These are phyloP conservation scores for Rhododendron simsii DNA, from an alignment of 148 eudicot genomes.

Conservation along the genomic window DNA sequence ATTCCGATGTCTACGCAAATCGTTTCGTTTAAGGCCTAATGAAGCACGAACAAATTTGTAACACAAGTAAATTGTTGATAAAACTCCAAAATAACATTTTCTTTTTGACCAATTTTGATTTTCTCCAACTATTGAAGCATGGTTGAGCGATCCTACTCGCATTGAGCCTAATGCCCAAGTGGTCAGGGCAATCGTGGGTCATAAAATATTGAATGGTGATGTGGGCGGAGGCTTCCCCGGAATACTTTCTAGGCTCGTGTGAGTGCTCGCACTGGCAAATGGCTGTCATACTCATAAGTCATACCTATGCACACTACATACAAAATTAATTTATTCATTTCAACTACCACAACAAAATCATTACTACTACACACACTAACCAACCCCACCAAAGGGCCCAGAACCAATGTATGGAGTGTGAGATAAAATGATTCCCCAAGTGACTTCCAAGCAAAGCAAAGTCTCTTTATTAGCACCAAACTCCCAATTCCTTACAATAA, in stretches of 20 bases:
- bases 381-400: neutral
- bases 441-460: slow-evolving; percentile 1
- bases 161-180: too few species aligned
- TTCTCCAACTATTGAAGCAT: too few species aligned
- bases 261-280: neutral
- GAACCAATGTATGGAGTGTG: neutral
- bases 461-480: neutral
- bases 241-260: neutral
- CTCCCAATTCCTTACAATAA: neutral
- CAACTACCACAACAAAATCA: neutral
- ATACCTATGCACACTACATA: neutral
- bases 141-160: too few species aligned
- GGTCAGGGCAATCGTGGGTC: too few species aligned
- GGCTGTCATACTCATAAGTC: neutral
- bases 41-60: neutral
- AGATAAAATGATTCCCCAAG: neutral
- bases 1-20: too few species aligned
- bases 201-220: too few species aligned
- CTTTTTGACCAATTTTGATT: too few species aligned
- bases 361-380: neutral
- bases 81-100: too few species aligned
- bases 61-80: too few species aligned
- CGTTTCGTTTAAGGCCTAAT: neutral
- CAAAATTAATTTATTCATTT: neutral
- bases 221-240: too few species aligned